phyloP scores from a whole-genome alignment of 2,329 filamentous ascomycete genomes.

The Metarhizium rileyi region DNA sequence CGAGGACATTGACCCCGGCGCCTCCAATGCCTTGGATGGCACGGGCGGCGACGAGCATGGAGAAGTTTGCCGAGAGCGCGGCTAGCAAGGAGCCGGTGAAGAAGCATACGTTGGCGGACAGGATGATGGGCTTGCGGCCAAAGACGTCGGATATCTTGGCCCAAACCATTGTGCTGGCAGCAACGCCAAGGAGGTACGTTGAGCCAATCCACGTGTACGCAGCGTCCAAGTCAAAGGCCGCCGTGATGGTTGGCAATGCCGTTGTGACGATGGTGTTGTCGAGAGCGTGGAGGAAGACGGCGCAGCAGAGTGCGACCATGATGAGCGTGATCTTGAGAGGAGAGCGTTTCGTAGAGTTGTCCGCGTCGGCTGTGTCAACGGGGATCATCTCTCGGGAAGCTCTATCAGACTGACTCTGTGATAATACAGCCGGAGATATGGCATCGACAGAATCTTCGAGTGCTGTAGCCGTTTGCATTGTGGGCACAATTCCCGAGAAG shows the following conservation, averaged over 20 bases:
- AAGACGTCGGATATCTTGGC: constrained; percentile 51
- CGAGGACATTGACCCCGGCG: constrained; percentile 39
- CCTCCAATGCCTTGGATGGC: constrained; percentile 43
- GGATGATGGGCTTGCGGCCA: constrained; percentile 44
- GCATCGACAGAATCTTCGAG: too few relatives aligned
- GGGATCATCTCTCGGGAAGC: too few relatives aligned
- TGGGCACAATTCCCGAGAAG: too few relatives aligned
- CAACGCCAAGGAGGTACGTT: constrained; percentile 61
- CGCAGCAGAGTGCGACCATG: constrained; percentile 9
- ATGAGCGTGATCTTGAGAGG: too few relatives aligned
- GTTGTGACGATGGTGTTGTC: constrained; percentile 29
- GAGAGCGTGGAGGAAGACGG: constrained; percentile 11
- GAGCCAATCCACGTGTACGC: constrained; percentile 73
- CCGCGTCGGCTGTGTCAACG: too few relatives aligned
- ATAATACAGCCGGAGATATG: too few relatives aligned
- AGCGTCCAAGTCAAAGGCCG: constrained; percentile 48
- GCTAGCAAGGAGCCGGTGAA: constrained; percentile 41
- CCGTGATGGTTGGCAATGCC: constrained; percentile 43
- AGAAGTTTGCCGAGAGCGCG: constrained; percentile 34
- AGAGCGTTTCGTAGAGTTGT: too few relatives aligned
- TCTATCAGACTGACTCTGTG: too few relatives aligned
- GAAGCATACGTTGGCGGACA: constrained; percentile 39
- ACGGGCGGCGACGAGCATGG: constrained; percentile 27
- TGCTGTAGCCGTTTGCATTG: too few relatives aligned
- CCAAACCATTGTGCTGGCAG: constrained; percentile 62